Evolutionary conservation across 2,329 filamentous ascomycete species (phyloP).

Genomic region (Ophiocordyceps camponoti-floridani): DNA sequence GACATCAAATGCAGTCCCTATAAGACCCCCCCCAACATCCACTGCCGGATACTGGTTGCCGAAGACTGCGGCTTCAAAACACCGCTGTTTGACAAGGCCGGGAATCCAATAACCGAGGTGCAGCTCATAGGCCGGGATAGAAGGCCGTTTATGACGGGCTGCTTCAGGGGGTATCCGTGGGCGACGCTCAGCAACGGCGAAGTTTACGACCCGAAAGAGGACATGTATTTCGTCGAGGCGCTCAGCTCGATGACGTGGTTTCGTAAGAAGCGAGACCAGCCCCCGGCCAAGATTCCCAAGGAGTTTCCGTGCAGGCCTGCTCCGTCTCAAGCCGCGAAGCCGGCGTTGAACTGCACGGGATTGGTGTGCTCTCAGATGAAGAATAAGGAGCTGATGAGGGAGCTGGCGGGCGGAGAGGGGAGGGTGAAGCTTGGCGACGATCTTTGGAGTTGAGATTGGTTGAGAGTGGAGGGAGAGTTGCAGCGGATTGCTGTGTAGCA

Average conservation of each 20-base stretch:
- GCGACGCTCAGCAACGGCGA: neutral
- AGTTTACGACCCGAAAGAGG: neutral
- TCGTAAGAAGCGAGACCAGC: neutral
- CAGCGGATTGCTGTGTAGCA: no score
- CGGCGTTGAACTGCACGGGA: neutral
- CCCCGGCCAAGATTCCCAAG: neutral
- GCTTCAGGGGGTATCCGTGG: neutral
- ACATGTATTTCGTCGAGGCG: neutral
- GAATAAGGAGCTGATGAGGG: neutral
- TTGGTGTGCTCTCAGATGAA: neutral
- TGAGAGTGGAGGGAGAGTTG: no score
- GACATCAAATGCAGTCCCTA: neutral
- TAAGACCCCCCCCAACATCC: neutral
- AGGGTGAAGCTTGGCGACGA: no score
- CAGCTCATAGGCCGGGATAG: neutral
- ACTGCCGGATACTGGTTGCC: neutral
- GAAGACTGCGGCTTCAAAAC: neutral
- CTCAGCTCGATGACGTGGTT: neutral
- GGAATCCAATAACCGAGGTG: neutral
- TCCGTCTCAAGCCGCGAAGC: neutral
- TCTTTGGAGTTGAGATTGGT: no score
- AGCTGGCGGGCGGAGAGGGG: neutral
- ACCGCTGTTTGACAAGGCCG: neutral
- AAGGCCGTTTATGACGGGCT: neutral
- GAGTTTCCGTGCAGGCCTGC: neutral